Base-by-base conservation (phyloP, 148 eudicot species). In the Mesembryanthemum crystallinum region DNA sequence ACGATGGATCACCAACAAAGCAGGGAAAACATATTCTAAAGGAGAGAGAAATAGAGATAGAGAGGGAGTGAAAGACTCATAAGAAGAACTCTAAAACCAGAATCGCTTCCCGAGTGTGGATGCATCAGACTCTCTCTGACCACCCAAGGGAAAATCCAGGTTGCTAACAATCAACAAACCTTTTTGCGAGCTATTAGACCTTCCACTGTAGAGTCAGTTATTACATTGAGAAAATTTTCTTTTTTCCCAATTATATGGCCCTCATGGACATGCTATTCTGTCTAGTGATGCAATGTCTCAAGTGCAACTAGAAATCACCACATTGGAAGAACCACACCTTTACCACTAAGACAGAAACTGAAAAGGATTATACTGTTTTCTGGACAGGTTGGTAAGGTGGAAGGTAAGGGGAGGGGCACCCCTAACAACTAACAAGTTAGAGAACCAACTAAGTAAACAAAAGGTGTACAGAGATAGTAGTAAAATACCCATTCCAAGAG, bases 401-500 rank as follows among this genome's bases (percentile, higher is more conserved):
- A 42, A 12, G 9, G 73, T n/a, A 15, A 7, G 15, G 24, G 24
- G 2, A 35, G 59, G 21, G 1, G 10, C 75, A 60, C 37, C 75
- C 39, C 75, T 12, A 12, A 32, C 30, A 30, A 1, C 75, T 12
- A 12, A 32, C 30, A 30, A 1, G 23, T 9, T 27, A 25, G 2
- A 35, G 39, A 35, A 24, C 28, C 35, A 37, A 15, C 18, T 29
- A 45, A 59, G 23, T 59, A 15, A 35, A 49, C n/a, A 25, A 37
- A 67, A 66, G 20, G 47, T 25, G 37, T 33, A 42, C 3, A 24
- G 42, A 28, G 69, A 32, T 39, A 63, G 6, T 23, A 25, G 64
- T 71, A 30, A 27, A 23, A 39, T 87, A 89, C 90, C 90, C 93
- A 89, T 89, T 62, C 93, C 94, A 62, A 90, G 88, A 57, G 88